These are phyloP conservation scores for Mrakia gelida DNA, from an alignment of 768 basidiomycete species.

Conservation along the genomic window DNA sequence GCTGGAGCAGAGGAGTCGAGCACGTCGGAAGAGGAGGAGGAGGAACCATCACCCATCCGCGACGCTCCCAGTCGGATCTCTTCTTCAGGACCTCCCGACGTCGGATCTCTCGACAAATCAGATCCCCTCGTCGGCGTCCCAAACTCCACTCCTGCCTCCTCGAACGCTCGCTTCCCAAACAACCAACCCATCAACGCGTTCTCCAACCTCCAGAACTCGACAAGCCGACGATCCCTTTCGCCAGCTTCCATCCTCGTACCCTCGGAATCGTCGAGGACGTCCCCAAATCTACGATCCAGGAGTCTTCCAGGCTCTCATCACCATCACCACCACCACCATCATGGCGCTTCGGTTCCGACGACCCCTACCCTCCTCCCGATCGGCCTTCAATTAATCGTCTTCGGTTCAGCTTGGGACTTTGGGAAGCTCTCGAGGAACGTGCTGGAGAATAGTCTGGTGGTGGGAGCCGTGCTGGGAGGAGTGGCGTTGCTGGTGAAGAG, in stretches of 20 bases:
- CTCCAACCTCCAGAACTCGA: neutral
- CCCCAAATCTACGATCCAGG: neutral
- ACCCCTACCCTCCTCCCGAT: slow-evolving; percentile 6
- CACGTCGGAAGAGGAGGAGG: neutral
- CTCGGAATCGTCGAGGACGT: neutral
- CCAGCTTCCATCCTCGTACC: neutral
- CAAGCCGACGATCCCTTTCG: neutral
- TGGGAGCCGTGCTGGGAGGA: slow-evolving; percentile 17
- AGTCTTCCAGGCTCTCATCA: no score
- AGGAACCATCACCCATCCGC: neutral
- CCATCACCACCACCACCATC: neutral
- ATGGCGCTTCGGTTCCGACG: neutral
- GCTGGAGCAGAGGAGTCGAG: slow-evolving; percentile 17
- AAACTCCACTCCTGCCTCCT: neutral
- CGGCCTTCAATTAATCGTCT: neutral
- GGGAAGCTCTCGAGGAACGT: slow-evolving; percentile 3
- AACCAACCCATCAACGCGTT: neutral
- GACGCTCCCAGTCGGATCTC: neutral
- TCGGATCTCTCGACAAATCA: neutral
- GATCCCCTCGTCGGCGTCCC: neutral
- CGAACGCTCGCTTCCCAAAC: neutral
- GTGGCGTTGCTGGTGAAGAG: neutral
- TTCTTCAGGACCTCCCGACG: neutral
- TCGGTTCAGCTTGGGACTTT: neutral
- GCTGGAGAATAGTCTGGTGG: slow-evolving; percentile 14